phyloP scores from a whole-genome alignment of 202 grass and related monocot species.

The Brachypodium distachyon region DNA sequence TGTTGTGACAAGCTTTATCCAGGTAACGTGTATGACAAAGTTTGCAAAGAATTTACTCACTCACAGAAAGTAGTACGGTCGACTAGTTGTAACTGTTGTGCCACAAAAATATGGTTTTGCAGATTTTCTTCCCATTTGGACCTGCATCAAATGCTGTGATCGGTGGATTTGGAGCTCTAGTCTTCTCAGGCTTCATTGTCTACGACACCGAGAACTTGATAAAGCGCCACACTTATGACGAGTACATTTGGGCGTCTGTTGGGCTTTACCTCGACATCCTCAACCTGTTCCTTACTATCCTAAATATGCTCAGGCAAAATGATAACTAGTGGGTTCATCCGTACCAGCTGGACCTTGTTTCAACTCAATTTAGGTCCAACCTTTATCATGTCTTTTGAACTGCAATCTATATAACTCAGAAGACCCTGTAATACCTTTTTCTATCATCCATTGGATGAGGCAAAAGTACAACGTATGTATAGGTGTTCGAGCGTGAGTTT shows the following conservation, averaged over 20 bases:
- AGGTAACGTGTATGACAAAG: conserved; percentile 39
- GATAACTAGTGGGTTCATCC: conserved; percentile 37
- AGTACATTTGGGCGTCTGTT: conserved; percentile 97
- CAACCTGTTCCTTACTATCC: conserved; percentile 80
- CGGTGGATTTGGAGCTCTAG: conserved; percentile 65
- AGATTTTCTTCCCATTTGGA: conserved; percentile 94
- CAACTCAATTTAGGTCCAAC: not conserved
- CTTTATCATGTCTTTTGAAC: not conserved
- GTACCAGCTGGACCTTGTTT: not conserved
- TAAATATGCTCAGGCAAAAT: conserved; percentile 83
- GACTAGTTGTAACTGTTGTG: not conserved
- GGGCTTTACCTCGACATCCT: conserved; percentile 98
- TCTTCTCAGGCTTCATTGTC: conserved; percentile 85
- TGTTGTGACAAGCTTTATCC: conserved; percentile 72
- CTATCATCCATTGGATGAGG: not conserved
- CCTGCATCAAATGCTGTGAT: conserved; percentile 61
- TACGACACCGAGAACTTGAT: conserved; percentile 96
- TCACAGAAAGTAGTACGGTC: not conserved
- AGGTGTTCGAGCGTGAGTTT: not conserved
- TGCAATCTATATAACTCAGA: not conserved
- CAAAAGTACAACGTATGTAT: conserved; percentile 6
- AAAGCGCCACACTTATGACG: conserved; percentile 81
- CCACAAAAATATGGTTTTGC: conserved; percentile 4
- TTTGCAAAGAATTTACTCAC: not conserved
- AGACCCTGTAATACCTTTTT: not conserved